Evolutionary conservation across 768 basidiomycete species (phyloP).

Genomic region (Fistulinella prunicolor): DNA sequence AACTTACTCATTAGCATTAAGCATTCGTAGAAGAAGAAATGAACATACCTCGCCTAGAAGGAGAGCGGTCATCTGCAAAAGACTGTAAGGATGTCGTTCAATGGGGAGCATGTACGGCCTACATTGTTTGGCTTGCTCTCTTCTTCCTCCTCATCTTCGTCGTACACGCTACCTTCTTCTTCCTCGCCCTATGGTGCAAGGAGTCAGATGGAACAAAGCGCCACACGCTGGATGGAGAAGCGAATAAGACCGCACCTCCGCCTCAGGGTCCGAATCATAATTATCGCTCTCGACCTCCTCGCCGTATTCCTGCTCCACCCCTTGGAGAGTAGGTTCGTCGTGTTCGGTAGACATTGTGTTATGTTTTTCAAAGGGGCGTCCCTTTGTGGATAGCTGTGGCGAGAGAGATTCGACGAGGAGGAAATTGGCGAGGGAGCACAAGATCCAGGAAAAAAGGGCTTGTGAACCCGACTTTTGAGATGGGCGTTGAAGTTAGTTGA

Average conservation of each 20-base stretch:
- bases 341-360: conserved; percentile 27
- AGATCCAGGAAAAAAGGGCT: not conserved
- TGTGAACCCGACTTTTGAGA: not conserved
- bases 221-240: not conserved
- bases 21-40: not conserved
- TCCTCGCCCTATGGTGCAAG: conserved; percentile 18
- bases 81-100: conserved; percentile 1
- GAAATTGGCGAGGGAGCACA: not conserved
- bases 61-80: conserved; percentile 23
- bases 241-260: conserved; percentile 17
- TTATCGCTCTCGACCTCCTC: conserved; percentile 2
- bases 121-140: conserved; percentile 10
- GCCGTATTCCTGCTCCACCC: conserved; percentile 24
- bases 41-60: conserved; percentile 20
- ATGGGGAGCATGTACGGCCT: not conserved
- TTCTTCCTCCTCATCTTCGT: conserved; percentile 23
- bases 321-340: conserved; percentile 8
- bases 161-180: conserved; percentile 3
- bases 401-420: conserved; percentile 9
- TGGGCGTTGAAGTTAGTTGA: not conserved
- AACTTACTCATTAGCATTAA: not conserved
- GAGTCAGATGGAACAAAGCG: not conserved
- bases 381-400: not conserved
- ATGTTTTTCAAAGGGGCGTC: not conserved
- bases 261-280: too few species aligned